Evolutionary conservation across 139 green algal genomes (phyloP).

Genomic region (Marvania coccoides): DNA sequence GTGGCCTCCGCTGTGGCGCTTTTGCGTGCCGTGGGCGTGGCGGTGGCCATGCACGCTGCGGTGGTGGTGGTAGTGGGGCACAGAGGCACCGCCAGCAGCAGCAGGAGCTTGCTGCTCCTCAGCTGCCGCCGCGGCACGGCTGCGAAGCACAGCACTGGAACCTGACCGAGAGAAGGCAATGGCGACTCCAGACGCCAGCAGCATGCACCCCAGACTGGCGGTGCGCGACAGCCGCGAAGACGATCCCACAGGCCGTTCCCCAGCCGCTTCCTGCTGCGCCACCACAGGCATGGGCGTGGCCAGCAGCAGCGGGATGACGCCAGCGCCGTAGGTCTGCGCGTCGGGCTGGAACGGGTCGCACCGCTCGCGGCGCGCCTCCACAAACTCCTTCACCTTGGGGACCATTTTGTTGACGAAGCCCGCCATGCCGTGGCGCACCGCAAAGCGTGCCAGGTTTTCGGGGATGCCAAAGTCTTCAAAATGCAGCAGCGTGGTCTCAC

Average conservation of each 20-base stretch:
- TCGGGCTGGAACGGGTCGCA: conserved; percentile 16
- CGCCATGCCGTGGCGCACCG: conserved; percentile 72
- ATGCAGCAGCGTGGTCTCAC: conserved; percentile 78
- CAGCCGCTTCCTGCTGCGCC: too few species aligned
- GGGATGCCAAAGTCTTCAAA: conserved; percentile 70
- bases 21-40: neutral
- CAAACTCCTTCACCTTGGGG: conserved; percentile 48
- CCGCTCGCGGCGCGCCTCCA: conserved; percentile 41
- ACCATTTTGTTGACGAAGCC: conserved; percentile 77
- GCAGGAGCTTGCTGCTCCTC: neutral
- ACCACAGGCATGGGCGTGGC: neutral
- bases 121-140: neutral
- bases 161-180: conserved; percentile 16
- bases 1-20: neutral
- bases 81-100: neutral
- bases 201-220: conserved; percentile 18
- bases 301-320: neutral
- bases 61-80: neutral
- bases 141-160: neutral
- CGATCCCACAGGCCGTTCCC: neutral
- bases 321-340: conserved; percentile 15
- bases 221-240: neutral
- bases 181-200: conserved; percentile 30
- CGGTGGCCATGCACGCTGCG: neutral
- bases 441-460: conserved; percentile 67